A percentile compares a stretch with the other conserved stretches of the same genome.
Evolutionary conservation across 768 basidiomycete species (phyloP).

Genomic region (Candolleomyces aberdarensis): DNA sequence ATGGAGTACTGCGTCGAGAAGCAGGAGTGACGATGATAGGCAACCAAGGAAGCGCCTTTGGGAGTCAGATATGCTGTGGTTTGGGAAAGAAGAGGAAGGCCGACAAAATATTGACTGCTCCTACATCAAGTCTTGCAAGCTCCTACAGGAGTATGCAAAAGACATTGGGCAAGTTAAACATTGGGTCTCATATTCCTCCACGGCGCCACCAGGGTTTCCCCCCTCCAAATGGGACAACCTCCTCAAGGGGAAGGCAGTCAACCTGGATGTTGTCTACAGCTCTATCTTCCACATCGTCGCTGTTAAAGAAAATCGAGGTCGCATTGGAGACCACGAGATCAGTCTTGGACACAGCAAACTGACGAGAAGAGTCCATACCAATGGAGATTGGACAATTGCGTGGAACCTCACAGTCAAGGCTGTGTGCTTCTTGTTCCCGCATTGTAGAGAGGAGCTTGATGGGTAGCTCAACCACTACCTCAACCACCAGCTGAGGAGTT

Average conservation of each 20-base stretch:
- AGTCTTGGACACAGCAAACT: constrained; percentile 3
- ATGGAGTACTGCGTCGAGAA: too few species aligned
- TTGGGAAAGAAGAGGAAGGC: not conserved
- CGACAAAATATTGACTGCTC: not conserved
- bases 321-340: constrained; percentile 18
- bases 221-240: constrained; percentile 22
- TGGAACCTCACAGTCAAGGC: constrained; percentile 18
- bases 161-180: constrained; percentile 4
- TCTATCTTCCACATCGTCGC: constrained; percentile 11
- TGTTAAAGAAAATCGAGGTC: constrained; percentile 10
- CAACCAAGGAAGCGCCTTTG: not conserved
- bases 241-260: constrained; percentile 19
- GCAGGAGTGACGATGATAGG: not conserved
- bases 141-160: not conserved
- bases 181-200: not conserved
- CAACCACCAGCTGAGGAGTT: not conserved
- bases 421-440: constrained; percentile 22
- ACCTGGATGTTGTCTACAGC: constrained; percentile 25
- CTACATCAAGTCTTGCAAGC: not conserved
- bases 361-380: constrained; percentile 10
- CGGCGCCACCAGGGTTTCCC: constrained; percentile 13
- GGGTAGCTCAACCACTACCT: not conserved
- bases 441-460: constrained; percentile 21
- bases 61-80: not conserved
- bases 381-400: constrained; percentile 21